Evolutionary conservation across 805 yeast genomes (phyloP), one percentile per base, ranked within the genome.

Genomic region (Tetrapisispora namnaoensis): DNA sequence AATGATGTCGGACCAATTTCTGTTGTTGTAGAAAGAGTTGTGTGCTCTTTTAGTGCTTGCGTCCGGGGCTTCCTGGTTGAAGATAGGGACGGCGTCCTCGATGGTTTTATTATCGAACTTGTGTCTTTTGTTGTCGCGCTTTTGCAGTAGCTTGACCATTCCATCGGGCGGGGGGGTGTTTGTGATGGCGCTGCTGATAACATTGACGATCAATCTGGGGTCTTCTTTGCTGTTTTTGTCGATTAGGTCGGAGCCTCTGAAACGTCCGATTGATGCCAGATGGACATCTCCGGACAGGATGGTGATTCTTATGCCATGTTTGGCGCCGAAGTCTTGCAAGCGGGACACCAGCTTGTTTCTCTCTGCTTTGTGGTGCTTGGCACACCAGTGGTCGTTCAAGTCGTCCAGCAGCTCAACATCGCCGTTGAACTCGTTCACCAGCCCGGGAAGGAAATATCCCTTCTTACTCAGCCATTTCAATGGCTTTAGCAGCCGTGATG

Each of bases 341-440:
- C 71, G 70, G 37, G 71, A 73, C 53, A 90, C 69, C 37, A 91
- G 71, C 55, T 63, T 61, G 65, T 91, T 91, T 52, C 99, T 77
- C 68, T 91, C 99, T 44, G 67, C 66, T 64, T 91, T 93, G 69
- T 91, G 99, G 63, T 82, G 77, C 51, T 75, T 75, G 3, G 96
- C 83, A 65, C 97, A 89, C 99, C 99, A 91, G 69, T 91, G 98
- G 63, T 91, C 99, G 61, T 89, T 83, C 66, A 93, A 73, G 64
- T 91, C 98, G 62, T 93, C 98, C 55, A 93, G 74, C 16, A 91
- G 78, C 67, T 91, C 98, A 6, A 91, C 81, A 38, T 84, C 79
- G 1, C 97, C 97, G 62, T 90, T 96, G 60, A 90, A 91, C 56
- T 86, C 93, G 61, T 93, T 91, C 24, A 88, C 88, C 34, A 91